These are phyloP conservation scores for Oryza coarctata DNA, from an alignment of 176 grass and related monocot genomes.

Conservation along the genomic window DNA sequence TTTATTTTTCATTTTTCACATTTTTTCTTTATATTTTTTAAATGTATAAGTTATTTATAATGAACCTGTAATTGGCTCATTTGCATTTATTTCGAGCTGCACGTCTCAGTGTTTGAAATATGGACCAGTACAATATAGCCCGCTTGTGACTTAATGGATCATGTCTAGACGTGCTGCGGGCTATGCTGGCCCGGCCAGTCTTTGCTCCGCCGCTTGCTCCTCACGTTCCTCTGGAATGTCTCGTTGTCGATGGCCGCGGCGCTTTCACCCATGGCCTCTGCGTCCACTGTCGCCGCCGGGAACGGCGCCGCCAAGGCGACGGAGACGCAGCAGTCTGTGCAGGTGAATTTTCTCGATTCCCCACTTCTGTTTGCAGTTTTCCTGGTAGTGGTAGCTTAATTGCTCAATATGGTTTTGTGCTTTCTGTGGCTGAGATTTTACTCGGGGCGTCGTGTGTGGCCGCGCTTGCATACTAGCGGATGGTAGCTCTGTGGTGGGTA, in stretches of 20 bases:
- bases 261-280: slow-evolving; percentile 27
- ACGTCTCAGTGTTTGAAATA: too few relatives aligned
- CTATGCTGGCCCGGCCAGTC: too few relatives aligned
- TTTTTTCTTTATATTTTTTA: too few relatives aligned
- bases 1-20: too few relatives aligned
- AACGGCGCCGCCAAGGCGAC: slow-evolving; percentile 28
- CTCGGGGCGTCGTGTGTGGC: neutral
- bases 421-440: neutral
- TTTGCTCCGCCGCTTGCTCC: slow-evolving; percentile 42
- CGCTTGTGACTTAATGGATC: too few relatives aligned
- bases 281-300: slow-evolving; percentile 26
- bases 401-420: neutral
- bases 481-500: neutral
- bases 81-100: too few relatives aligned
- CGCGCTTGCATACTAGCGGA: neutral
- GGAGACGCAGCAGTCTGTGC: slow-evolving; percentile 40
- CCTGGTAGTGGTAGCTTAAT: neutral
- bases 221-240: slow-evolving; percentile 34
- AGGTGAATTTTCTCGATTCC: slow-evolving; percentile 31
- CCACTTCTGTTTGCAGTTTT: neutral
- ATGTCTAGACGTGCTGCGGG: too few relatives aligned
- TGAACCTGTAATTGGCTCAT: too few relatives aligned
- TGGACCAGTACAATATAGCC: too few relatives aligned
- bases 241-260: slow-evolving; percentile 19
- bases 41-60: too few relatives aligned